A percentile compares a stretch with the other conserved stretches of the same genome.
Conservation (phyloP, 2,329 filamentous ascomycete genomes). For the Amauroascus verrucosus region DNA sequence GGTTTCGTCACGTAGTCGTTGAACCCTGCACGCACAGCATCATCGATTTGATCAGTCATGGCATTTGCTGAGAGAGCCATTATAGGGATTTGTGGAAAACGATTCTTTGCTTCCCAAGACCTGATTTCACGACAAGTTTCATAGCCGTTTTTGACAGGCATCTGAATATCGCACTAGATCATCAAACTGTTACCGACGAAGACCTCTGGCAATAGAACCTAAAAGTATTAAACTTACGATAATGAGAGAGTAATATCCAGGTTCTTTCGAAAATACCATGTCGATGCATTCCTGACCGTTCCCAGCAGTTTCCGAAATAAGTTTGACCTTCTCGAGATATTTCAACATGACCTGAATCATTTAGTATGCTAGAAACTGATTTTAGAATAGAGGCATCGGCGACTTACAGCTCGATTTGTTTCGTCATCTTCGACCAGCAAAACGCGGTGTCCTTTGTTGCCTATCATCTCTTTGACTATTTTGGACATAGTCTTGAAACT, state of each 20-base stretch:
- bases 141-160: constrained; percentile 42
- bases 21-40: constrained; percentile 39
- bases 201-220: background rate
- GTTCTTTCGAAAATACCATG: constrained; percentile 39
- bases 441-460: constrained; percentile 38
- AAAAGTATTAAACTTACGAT: constrained; percentile 29
- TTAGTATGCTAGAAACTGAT: background rate
- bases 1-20: constrained; percentile 43
- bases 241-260: constrained; percentile 41
- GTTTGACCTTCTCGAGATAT: constrained; percentile 40
- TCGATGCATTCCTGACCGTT: constrained; percentile 41
- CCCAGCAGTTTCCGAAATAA: constrained; percentile 37
- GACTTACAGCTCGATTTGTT: constrained; percentile 39
- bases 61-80: constrained; percentile 43
- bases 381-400: background rate
- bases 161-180: constrained; percentile 40
- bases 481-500: constrained; percentile 42
- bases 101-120: constrained; percentile 37
- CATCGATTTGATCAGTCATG: constrained; percentile 41
- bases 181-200: background rate
- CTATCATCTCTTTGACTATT: constrained; percentile 40
- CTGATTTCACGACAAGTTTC: constrained; percentile 40
- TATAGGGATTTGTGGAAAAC: constrained; percentile 39
- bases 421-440: constrained; percentile 42
- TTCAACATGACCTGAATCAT: constrained; percentile 37